Evolutionary conservation across 768 basidiomycete species (phyloP).

Genomic region (Boletus rubroflammeus): DNA sequence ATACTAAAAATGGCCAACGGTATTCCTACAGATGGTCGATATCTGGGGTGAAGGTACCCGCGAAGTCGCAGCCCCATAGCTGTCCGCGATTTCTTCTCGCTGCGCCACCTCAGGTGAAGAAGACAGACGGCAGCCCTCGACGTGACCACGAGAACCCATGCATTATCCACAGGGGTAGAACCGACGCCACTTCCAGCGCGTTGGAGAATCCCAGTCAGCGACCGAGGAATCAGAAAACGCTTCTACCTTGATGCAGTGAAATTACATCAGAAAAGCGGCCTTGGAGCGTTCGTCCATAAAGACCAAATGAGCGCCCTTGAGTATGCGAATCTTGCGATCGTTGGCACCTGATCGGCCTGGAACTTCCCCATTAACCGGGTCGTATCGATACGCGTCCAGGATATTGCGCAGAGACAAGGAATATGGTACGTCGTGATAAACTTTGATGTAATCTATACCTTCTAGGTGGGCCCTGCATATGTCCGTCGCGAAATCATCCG

Average conservation of each 20-base stretch:
- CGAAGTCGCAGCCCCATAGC: slow-evolving; percentile 6
- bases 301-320: slow-evolving; percentile 47
- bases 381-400: slow-evolving; percentile 49
- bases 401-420: slow-evolving; percentile 48
- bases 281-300: slow-evolving; percentile 46
- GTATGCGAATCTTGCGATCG: slow-evolving; percentile 40
- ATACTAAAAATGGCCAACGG: slow-evolving; percentile 1
- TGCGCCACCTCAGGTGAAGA: slow-evolving; percentile 12
- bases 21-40: slow-evolving; percentile 2
- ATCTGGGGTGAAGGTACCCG: slow-evolving; percentile 8
- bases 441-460: slow-evolving; percentile 49
- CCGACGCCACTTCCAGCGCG: slow-evolving; percentile 14
- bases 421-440: slow-evolving; percentile 52
- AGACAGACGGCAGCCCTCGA: slow-evolving; percentile 7
- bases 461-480: slow-evolving; percentile 25
- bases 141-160: slow-evolving; percentile 4
- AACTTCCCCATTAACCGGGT: slow-evolving; percentile 8
- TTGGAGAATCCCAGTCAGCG: slow-evolving; percentile 21
- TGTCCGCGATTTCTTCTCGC: slow-evolving; percentile 11
- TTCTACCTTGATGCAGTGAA: slow-evolving; percentile 14
- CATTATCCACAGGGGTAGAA: slow-evolving; percentile 15
- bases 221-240: slow-evolving; percentile 7
- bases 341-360: slow-evolving; percentile 24
- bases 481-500: slow-evolving; percentile 12
- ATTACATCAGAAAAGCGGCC: slow-evolving; percentile 41